Evolutionary conservation across 768 basidiomycete genomes (phyloP).

Genomic region (Fibroporia radiculosa): DNA sequence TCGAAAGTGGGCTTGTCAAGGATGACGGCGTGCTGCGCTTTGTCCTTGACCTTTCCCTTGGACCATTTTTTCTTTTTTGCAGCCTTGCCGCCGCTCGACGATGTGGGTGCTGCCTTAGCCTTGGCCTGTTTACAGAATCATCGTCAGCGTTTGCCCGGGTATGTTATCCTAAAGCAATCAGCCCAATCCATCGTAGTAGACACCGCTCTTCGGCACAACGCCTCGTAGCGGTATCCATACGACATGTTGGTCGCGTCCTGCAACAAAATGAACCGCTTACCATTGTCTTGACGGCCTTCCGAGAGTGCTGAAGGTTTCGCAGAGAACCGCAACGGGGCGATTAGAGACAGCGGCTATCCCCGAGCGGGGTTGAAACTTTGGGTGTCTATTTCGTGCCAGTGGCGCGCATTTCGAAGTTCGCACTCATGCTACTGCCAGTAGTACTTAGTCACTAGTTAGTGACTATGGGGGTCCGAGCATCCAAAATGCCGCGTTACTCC

Average conservation of each 20-base stretch:
- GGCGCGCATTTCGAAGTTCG: too few relatives aligned
- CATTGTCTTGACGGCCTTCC: slow-evolving; percentile 24
- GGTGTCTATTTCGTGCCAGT: too few relatives aligned
- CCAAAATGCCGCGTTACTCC: too few relatives aligned
- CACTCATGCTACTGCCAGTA: too few relatives aligned
- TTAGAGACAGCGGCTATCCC: neutral
- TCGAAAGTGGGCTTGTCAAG: slow-evolving; percentile 91
- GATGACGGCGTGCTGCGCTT: slow-evolving; percentile 93
- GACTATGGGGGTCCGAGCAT: too few relatives aligned
- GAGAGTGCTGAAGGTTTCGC: slow-evolving; percentile 18
- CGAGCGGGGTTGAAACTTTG: slow-evolving; percentile 7
- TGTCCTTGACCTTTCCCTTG: slow-evolving; percentile 99
- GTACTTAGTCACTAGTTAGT: too few relatives aligned
- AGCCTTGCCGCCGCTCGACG: slow-evolving; percentile 70
- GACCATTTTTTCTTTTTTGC: slow-evolving; percentile 99
- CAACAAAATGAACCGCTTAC: slow-evolving; percentile 19
- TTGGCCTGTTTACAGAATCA: slow-evolving; percentile 22
- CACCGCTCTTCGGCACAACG: slow-evolving; percentile 1
- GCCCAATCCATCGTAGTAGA: slow-evolving; percentile 21
- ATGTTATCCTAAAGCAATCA: slow-evolving; percentile 16
- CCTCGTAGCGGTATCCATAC: neutral
- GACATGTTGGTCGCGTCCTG: neutral
- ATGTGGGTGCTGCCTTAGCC: slow-evolving; percentile 70
- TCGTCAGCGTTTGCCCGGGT: slow-evolving; percentile 10
- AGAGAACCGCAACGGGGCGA: neutral